phyloP scores from a whole-genome alignment of 208 protist genomes.

The Leishmania major region DNA sequence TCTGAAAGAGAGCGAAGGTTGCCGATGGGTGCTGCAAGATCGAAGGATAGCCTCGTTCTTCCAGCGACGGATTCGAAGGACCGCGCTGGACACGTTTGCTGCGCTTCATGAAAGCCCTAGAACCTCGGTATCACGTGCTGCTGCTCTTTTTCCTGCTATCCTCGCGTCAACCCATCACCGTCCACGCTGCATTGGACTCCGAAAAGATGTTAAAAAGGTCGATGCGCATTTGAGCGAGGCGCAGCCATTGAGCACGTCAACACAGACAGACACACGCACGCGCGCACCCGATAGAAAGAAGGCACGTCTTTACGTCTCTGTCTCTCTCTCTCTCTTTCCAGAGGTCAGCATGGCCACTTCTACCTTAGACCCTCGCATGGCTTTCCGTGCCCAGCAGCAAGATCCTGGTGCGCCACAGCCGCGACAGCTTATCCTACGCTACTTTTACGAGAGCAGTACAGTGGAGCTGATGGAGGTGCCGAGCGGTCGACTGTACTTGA shows the following conservation, averaged over 20 bases:
- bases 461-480: slow-evolving; percentile 72
- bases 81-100: background rate
- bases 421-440: slow-evolving; percentile 62
- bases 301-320: background rate
- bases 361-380: slow-evolving; percentile 76
- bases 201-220: background rate
- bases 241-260: background rate
- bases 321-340: background rate
- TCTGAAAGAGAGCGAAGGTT: background rate
- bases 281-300: slow-evolving; percentile 1
- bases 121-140: background rate
- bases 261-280: background rate
- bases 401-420: slow-evolving; percentile 60
- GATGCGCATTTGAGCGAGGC: background rate
- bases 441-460: slow-evolving; percentile 77
- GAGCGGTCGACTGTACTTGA: slow-evolving; percentile 62
- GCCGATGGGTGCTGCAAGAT: background rate
- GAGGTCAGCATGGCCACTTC: slow-evolving; percentile 57
- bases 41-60: background rate
- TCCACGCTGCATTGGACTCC: background rate
- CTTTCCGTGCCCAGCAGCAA: slow-evolving; percentile 75
- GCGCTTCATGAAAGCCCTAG: background rate
- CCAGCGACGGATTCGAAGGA: background rate
- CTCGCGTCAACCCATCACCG: background rate
- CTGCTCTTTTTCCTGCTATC: too few species aligned